Evolutionary conservation across 176 grass and related monocot species (phyloP).

Genomic region (Zea luxurians): DNA sequence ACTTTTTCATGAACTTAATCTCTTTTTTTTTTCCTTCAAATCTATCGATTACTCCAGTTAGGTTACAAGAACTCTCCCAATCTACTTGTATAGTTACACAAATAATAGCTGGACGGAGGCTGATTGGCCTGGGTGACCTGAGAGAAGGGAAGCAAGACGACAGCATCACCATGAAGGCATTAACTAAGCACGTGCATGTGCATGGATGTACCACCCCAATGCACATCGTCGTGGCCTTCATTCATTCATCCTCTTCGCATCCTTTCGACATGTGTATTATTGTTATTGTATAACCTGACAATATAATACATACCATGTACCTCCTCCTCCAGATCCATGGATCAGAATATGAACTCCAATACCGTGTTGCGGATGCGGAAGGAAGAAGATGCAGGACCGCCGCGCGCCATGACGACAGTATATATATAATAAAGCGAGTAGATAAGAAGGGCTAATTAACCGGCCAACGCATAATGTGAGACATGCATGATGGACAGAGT

Average conservation of each 20-base stretch:
- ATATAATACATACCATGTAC: background rate
- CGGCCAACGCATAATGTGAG: background rate
- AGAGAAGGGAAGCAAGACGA: background rate
- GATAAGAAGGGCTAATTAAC: background rate
- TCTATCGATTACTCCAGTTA: too few species aligned
- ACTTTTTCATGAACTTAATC: too few species aligned
- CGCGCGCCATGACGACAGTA: background rate
- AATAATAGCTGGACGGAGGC: conserved; percentile 16
- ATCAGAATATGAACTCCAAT: conserved; percentile 13
- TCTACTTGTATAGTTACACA: conserved; percentile 25
- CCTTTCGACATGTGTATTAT: background rate
- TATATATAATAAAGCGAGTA: conserved; percentile 21
- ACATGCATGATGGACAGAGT: conserved; percentile 7
- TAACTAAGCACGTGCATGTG: conserved; percentile 49
- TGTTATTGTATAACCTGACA: background rate
- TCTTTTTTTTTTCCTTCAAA: too few species aligned
- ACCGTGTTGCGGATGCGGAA: conserved; percentile 20
- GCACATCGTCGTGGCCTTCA: background rate
- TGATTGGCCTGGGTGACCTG: background rate
- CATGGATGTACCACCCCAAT: conserved; percentile 15
- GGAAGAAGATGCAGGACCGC: conserved; percentile 40
- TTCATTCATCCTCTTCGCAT: conserved; percentile 8
- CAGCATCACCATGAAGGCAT: conserved; percentile 32
- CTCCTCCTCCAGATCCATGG: conserved; percentile 22
- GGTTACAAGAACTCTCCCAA: background rate